phyloP scores from a whole-genome alignment of 1,139 yeast genomes.

The Zygoascus hellenicus region DNA sequence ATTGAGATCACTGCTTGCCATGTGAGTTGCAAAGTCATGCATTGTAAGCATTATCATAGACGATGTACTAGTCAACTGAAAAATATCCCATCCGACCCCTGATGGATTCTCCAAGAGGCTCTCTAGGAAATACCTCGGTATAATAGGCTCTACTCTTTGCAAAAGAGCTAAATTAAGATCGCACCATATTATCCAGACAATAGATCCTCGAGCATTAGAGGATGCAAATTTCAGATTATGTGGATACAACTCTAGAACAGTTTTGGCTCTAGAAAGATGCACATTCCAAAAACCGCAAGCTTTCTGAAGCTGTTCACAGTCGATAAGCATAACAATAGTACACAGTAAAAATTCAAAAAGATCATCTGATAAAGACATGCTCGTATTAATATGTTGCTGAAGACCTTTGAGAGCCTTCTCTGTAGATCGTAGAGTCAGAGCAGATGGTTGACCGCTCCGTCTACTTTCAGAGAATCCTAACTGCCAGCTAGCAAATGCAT shows the following conservation, averaged over 20 bases:
- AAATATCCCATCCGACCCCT: neutral
- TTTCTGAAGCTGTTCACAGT: conserved; percentile 1
- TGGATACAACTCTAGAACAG: neutral
- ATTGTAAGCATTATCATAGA: neutral
- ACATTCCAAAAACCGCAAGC: neutral
- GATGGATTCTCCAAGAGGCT: neutral
- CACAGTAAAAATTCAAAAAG: neutral
- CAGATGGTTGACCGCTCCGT: neutral
- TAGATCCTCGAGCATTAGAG: neutral
- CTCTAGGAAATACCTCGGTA: neutral
- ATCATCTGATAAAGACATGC: neutral
- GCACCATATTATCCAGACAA: conserved; percentile 4
- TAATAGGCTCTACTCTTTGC: neutral
- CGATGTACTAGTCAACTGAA: neutral
- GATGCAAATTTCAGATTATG: neutral
- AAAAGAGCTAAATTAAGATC: neutral
- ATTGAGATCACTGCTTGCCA: neutral
- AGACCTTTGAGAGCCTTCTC: conserved; percentile 2
- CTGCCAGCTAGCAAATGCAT: neutral
- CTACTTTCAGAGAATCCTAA: neutral
- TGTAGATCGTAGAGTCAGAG: neutral
- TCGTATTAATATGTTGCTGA: neutral
- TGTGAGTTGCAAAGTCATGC: neutral
- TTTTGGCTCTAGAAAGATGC: neutral
- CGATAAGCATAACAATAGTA: neutral